Base-by-base conservation (phyloP, 306 rosid genomes). In the Purshia tridentata region DNA sequence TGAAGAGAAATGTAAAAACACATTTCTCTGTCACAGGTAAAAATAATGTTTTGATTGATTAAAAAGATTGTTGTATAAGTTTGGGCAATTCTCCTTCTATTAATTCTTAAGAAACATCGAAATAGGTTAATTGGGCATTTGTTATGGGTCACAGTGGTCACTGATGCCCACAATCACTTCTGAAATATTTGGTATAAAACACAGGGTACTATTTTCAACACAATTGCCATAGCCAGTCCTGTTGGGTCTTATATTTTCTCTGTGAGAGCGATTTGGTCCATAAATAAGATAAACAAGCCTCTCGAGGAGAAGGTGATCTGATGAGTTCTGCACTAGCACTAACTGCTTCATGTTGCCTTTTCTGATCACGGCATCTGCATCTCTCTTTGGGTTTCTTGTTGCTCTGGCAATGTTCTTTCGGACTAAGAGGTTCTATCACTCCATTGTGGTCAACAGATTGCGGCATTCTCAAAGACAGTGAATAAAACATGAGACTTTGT, bases 101-200 rank as follows among this genome's bases (percentile, higher is more conserved):
- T n/a, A n/a, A n/a, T n/a, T n/a, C n/a, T n/a, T n/a, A n/a, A n/a
- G n/a, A n/a, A n/a, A n/a, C n/a, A n/a, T n/a, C n/a, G n/a, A n/a
- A n/a, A n/a, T n/a, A n/a, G n/a, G n/a, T n/a, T n/a, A n/a, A n/a
- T n/a, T 94, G 53, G 98, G 98, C 13, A 85, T 94, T 67, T 84
- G 91, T 72, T 89, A 91, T 73, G 98, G 98, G 56, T 86, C 97
- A 50, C 80, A 93, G 49, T 93, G 97, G 98, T 88, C 94, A n/a
- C 81, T 93, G 51, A 91, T 91, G 97, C 98, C 97, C 46, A 88
- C 92, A 56, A 85, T 94, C 72, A 86, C 92, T 64, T 85, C 91
- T 11, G 99, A 94, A 64, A 81, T 91, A 48, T 89, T 89, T 83
- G 98, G 98, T 12, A 83, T 91, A 3, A 76, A 65, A 78, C 96